phyloP scores from a whole-genome alignment of 371 early-diverging fungal genomes.

The Actinomucor elegans region DNA sequence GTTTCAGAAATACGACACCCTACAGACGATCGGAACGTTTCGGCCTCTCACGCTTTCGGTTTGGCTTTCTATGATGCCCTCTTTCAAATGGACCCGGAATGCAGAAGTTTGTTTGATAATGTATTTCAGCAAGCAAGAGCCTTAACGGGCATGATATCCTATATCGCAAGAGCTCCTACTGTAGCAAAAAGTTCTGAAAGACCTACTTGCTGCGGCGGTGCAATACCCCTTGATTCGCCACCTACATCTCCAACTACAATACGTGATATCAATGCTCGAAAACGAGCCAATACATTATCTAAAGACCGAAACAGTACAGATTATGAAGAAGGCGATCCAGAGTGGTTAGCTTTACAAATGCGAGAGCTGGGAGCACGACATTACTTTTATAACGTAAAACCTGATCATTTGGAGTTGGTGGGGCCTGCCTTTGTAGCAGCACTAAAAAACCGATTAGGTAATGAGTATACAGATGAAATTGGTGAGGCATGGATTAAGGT shows the following conservation, averaged over 20 bases:
- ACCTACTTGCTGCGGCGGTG: conserved; percentile 4
- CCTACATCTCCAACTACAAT: conserved; percentile 13
- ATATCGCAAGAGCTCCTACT: conserved; percentile 34
- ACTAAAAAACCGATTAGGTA: conserved; percentile 30
- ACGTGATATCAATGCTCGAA: conserved; percentile 30
- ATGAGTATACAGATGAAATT: conserved; percentile 37
- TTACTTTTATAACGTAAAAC: conserved; percentile 34
- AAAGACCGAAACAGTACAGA: background rate
- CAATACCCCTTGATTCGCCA: conserved; percentile 1
- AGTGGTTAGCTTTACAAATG: conserved; percentile 22
- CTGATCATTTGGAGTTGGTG: conserved; percentile 31
- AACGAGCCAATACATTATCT: background rate
- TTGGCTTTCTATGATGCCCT: conserved; percentile 42
- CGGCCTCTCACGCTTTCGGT: conserved; percentile 46
- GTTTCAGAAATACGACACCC: conserved; percentile 32
- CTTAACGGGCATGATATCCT: conserved; percentile 45
- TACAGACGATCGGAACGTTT: conserved; percentile 31
- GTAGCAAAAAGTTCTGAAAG: conserved; percentile 8
- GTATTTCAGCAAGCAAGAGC: conserved; percentile 47
- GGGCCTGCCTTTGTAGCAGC: conserved; percentile 44
- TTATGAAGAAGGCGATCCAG: conserved; percentile 31
- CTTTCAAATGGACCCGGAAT: conserved; percentile 32
- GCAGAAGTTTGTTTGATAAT: conserved; percentile 27
- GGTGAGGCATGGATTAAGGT: conserved; percentile 47
- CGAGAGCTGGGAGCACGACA: conserved; percentile 45